phyloP scores from a whole-genome alignment of 2,329 filamentous ascomycete species.

The Colletotrichum costaricense region DNA sequence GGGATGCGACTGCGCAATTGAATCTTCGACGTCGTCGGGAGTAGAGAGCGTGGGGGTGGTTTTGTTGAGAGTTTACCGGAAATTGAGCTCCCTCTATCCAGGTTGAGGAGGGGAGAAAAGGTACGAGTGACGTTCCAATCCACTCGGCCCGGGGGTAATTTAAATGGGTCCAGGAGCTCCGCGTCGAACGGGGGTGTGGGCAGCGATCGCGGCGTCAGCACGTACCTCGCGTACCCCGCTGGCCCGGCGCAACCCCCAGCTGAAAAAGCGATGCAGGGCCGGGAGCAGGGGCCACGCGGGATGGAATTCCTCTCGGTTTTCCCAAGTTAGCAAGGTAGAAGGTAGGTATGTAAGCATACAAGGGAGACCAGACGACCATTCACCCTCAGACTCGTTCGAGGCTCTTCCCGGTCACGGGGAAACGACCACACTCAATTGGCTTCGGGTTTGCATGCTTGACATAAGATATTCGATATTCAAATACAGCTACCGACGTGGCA shows the following conservation, averaged over 20 bases:
- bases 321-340: too few relatives aligned
- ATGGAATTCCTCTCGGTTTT: background rate
- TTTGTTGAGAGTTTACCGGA: background rate
- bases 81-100: background rate
- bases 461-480: background rate
- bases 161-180: constrained; percentile 6
- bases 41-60: background rate
- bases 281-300: constrained; percentile 8
- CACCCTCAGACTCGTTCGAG: background rate
- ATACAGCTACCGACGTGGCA: background rate
- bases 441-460: background rate
- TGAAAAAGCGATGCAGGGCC: background rate
- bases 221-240: background rate
- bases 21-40: background rate
- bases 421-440: background rate
- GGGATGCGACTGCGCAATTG: background rate
- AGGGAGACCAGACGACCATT: too few relatives aligned
- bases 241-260: background rate
- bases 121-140: constrained; percentile 13
- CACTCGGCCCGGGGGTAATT: background rate
- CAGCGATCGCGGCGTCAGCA: background rate
- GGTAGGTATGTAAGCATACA: too few relatives aligned
- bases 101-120: background rate
- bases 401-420: background rate
- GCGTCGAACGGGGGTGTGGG: background rate